Base-by-base conservation (phyloP, 2,329 filamentous ascomycete genomes). In the Diaporthe australafricana region DNA sequence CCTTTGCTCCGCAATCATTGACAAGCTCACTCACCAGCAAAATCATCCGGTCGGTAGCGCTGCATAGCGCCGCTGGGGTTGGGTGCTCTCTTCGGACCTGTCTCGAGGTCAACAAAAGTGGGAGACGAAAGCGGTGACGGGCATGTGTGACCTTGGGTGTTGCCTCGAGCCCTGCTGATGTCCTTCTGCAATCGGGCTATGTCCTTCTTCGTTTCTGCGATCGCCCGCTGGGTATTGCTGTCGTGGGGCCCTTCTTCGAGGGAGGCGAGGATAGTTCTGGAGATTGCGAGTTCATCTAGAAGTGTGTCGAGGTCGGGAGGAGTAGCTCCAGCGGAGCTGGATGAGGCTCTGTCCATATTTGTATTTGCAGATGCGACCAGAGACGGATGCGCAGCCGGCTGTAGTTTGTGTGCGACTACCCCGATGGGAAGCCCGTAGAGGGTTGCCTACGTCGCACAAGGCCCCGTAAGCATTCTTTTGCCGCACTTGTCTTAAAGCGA, bases 191-290 rank as follows among this genome's bases (percentile, higher is more conserved):
- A 72, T 5, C 57, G 35, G 20, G 60, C 47, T n/a, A 79, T 73
- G 4, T 56, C 47, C 11, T 67, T 52, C 35, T 71, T 71, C 11
- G 70, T 70, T 40, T 82, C 80, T 45, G 78, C 79, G 38, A 81
- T 78, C 12, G 74, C 66, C 35, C 74, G 65, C 16, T 75, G 65
- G 16, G 76, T 76, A n/a, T 71, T 72, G 22, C 68, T 71, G 22
- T 79, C 73, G 12, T 75, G 57, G 4, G 78, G 75, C 2, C 76
- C 70, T 55, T 81, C 78, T 48, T 77, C 75, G n/a, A 88, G 80
- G 2, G 85, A 87, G 9, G 76, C 74, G 3, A 87, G 78, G 25
- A 87, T 80, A 63, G 84, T 83, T 57, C 78, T 78, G 72, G 86
- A 82, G 25, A 86, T 79, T 40, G 75, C 78, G 72, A 87, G 77